Conservation (phyloP, 108 stramenopile species). For the Conticribra weissflogii region DNA sequence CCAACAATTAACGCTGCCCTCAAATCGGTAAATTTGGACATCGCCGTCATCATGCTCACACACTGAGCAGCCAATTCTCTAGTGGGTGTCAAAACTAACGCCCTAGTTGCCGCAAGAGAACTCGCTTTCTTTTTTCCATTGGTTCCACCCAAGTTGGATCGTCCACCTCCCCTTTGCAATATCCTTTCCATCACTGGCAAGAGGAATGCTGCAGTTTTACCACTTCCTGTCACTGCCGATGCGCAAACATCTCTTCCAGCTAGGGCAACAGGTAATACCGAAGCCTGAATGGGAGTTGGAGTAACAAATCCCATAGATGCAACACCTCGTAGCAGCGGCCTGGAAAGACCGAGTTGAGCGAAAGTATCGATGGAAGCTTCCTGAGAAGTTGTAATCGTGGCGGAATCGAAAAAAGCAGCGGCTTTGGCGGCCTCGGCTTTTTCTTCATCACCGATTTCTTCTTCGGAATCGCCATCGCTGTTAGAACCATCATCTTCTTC, state of each 20-base stretch:
- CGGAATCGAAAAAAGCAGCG: slow-evolving; percentile 72
- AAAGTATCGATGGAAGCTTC: slow-evolving; percentile 68
- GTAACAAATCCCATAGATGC: slow-evolving; percentile 93
- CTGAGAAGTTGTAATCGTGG: slow-evolving; percentile 23
- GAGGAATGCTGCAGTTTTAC: slow-evolving; percentile 97
- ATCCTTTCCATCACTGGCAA: slow-evolving; percentile 95
- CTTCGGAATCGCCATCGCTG: slow-evolving; percentile 21
- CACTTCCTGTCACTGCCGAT: slow-evolving; percentile 81
- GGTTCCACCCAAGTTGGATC: slow-evolving; percentile 26
- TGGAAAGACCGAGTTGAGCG: slow-evolving; percentile 89
- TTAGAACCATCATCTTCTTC: background rate
- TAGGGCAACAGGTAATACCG: slow-evolving; percentile 91
- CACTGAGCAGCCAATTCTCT: slow-evolving; percentile 96
- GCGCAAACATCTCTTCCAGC: slow-evolving; percentile 97
- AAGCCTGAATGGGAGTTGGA: slow-evolving; percentile 95
- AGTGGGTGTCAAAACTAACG: slow-evolving; percentile 92
- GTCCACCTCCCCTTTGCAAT: slow-evolving; percentile 82
- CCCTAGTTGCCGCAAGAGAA: slow-evolving; percentile 66
- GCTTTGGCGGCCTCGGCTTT: slow-evolving; percentile 61
- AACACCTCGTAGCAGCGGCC: slow-evolving; percentile 93
- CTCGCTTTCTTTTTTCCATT: slow-evolving; percentile 30
- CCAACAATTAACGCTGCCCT: slow-evolving; percentile 87
- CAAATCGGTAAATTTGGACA: slow-evolving; percentile 91
- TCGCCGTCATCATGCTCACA: slow-evolving; percentile 83
- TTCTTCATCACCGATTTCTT: slow-evolving; percentile 62